Conservation (phyloP, 129 eudicot genomes). For the Artemisia argyi region DNA sequence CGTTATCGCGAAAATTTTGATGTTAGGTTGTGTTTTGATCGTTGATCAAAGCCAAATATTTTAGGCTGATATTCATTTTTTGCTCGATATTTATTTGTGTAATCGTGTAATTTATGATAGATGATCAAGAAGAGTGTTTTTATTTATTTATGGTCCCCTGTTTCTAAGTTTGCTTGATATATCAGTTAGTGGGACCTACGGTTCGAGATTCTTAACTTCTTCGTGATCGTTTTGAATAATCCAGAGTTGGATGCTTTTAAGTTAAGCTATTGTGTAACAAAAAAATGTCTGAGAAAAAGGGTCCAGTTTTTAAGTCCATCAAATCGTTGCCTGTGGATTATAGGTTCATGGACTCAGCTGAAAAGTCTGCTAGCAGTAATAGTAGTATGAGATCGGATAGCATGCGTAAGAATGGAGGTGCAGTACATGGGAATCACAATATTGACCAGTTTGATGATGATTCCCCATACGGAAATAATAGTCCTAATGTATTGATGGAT, state of each 20-base stretch:
- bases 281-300: slow-evolving; percentile 43
- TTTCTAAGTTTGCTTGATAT: slow-evolving; percentile 46
- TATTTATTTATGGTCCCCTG: slow-evolving; percentile 52
- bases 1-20: not conserved
- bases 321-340: slow-evolving; percentile 57
- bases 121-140: slow-evolving; percentile 17
- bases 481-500: slow-evolving; percentile 27
- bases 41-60: not conserved
- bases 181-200: slow-evolving; percentile 47
- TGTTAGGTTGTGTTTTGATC: slow-evolving; percentile 8
- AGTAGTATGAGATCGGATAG: slow-evolving; percentile 28
- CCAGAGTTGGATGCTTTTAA: slow-evolving; percentile 15
- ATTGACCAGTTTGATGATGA: slow-evolving; percentile 53
- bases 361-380: slow-evolving; percentile 11
- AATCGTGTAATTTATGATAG: slow-evolving; percentile 13
- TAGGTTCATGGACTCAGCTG: slow-evolving; percentile 40
- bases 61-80: not conserved
- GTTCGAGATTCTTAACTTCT: slow-evolving; percentile 32
- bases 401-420: slow-evolving; percentile 35
- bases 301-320: slow-evolving; percentile 44
- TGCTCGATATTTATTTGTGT: slow-evolving; percentile 4
- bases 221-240: slow-evolving; percentile 16
- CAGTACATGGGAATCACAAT: slow-evolving; percentile 13
- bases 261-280: slow-evolving; percentile 11
- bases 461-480: slow-evolving; percentile 56